A percentile compares a stretch with the other conserved stretches of the same genome.
phyloP scores from a whole-genome alignment of 2,329 filamentous ascomycete species.

The Monosporascus sp. region DNA sequence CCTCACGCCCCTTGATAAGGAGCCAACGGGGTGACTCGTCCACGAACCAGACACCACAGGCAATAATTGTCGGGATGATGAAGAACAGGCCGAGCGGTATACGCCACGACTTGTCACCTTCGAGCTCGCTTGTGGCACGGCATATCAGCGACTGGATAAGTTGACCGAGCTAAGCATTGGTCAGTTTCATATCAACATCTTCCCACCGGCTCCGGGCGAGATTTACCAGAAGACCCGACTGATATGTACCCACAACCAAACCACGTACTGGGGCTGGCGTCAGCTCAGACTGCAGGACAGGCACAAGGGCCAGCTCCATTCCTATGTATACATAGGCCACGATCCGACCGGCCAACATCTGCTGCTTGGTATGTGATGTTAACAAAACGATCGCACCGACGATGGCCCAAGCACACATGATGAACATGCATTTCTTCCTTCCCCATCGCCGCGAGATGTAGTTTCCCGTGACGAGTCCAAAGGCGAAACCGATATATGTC shows the following conservation, averaged over 20 bases:
- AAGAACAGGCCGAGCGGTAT: conserved; percentile 31
- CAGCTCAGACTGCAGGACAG: conserved; percentile 30
- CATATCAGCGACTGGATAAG: no score
- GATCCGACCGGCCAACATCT: conserved; percentile 29
- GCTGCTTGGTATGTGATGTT: conserved; percentile 21
- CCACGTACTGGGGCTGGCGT: conserved; percentile 25
- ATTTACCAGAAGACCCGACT: conserved; percentile 23
- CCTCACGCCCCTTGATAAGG: conserved; percentile 16
- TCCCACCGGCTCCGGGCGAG: conserved; percentile 4
- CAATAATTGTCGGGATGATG: conserved; percentile 24
- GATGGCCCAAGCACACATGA: conserved; percentile 31
- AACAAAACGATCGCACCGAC: conserved; percentile 26
- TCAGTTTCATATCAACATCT: no score
- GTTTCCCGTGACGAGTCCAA: conserved; percentile 13
- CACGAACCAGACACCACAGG: conserved; percentile 20
- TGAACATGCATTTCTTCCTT: conserved; percentile 29
- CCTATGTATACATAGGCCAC: conserved; percentile 34
- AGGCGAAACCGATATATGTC: no score
- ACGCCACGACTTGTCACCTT: conserved; percentile 21
- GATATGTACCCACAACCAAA: conserved; percentile 29
- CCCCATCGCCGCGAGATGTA: conserved; percentile 25
- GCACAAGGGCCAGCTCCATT: conserved; percentile 33
- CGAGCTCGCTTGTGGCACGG: no score
- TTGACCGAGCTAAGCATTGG: no score
- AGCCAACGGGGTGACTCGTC: conserved; percentile 24